Base-by-base conservation (phyloP, 306 rosid genomes). In the Mucuna pruriens region DNA sequence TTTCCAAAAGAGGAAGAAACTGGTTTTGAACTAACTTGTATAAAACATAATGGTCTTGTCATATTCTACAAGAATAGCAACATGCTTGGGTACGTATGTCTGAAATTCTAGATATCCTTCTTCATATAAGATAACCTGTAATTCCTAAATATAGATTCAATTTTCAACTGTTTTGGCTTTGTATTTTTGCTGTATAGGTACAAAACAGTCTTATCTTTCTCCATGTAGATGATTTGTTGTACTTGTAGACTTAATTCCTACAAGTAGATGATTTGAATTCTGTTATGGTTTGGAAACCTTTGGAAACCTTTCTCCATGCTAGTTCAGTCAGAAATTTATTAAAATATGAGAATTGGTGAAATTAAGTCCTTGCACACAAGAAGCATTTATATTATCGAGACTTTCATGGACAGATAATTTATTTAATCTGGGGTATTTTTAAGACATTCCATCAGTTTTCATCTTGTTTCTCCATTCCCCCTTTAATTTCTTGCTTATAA, bases 401-500 rank as follows among this genome's bases (percentile, higher is more conserved):
- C 25, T 68, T 48, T 79, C 36, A 29, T 22, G 3, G 22, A 74
- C 54, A 46, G 55, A 71, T 55, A 77, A 52, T 51, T 25, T 71
- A 51, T 71, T 51, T 71, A 63, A 77, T 48, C 69, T 63, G 70
- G 63, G 81, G 77, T 12, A 52, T 79, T 80, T 64, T 71, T 61
- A 80, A 80, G 77, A 60, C 45, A 61, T 33, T 1, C 16, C 33
- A 11, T 52, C 52, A 25, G 69, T 82, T 70, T 25, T 51, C 19
- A 38, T 69, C 58, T n/a, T 31, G 16, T 23, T 39, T 31, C 5
- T 75, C 71, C 36, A 5, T 40, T 5, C 77, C 52, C 71, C 68
- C 52, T 86, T 86, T 84, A 76, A 84, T 84, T 57, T 86, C 9
- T 76, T 72, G 78, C 58, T 75, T 84, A 84, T 86, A 82, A 74